These are phyloP conservation scores for Cynanchum wilfordii DNA, from an alignment of 257 asterid genomes.

Conservation along the genomic window DNA sequence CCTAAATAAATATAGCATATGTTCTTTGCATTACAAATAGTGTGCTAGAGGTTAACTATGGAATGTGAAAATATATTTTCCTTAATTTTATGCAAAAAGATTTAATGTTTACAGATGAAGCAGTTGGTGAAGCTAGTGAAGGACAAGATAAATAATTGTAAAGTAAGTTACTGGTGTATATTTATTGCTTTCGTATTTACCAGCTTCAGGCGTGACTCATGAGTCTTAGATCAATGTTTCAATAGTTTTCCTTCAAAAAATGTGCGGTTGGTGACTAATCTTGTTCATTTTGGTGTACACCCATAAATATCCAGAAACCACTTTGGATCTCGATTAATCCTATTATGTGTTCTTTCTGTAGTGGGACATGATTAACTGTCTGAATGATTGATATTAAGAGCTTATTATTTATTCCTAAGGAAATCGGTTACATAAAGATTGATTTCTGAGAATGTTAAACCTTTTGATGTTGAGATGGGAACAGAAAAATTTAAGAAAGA, in stretches of 20 bases:
- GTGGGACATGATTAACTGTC: neutral
- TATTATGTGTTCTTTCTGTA: neutral
- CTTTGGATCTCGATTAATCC: too few relatives aligned
- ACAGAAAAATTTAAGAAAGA: neutral
- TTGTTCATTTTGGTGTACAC: neutral
- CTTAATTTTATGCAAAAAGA: conserved; percentile 9
- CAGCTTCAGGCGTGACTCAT: neutral
- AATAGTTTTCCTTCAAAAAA: neutral
- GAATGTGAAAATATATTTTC: neutral
- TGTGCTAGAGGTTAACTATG: neutral
- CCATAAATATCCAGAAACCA: too few relatives aligned
- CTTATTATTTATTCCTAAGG: neutral
- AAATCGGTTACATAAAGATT: conserved; percentile 2
- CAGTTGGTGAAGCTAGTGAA: conserved; percentile 49
- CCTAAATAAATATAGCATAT: neutral
- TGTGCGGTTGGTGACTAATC: neutral
- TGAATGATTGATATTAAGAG: neutral
- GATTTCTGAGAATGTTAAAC: neutral
- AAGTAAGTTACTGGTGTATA: conserved; percentile 34
- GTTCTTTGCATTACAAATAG: neutral
- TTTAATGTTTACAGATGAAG: conserved; percentile 45
- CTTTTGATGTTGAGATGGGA: neutral
- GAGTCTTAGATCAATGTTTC: neutral
- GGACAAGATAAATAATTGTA: conserved; percentile 40
- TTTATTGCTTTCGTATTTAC: neutral